Conservation (phyloP, 805 yeast species). For the Saccharomyces paradoxus region DNA sequence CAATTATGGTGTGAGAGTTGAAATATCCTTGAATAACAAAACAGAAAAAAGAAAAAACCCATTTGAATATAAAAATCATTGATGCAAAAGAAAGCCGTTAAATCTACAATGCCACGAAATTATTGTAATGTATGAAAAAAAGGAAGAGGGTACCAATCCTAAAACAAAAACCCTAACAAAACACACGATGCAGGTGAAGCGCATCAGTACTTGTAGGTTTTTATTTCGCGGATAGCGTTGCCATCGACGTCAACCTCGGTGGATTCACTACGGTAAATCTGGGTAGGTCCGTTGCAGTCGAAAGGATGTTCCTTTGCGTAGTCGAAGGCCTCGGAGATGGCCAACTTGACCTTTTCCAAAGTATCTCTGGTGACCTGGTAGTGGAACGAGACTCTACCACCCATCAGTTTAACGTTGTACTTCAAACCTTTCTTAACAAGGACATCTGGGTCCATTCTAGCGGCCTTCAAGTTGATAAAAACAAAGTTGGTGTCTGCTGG, state of each 20-base stretch:
- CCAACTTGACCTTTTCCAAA: constrained; percentile 48
- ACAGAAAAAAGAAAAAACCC: constrained; percentile 3
- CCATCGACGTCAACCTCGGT: constrained; percentile 30
- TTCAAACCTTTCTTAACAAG: constrained; percentile 49
- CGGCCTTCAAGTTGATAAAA: constrained; percentile 51
- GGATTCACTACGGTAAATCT: constrained; percentile 37
- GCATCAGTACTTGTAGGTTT: constrained; percentile 27
- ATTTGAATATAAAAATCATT: constrained; percentile 7
- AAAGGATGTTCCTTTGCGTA: constrained; percentile 48
- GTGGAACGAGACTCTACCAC: constrained; percentile 76
- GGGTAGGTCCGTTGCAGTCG: constrained; percentile 40
- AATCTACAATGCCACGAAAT: constrained; percentile 19
- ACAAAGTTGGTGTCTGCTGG: constrained; percentile 84
- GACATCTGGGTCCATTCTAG: constrained; percentile 48
- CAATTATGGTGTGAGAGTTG: background rate
- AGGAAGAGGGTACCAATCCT: background rate
- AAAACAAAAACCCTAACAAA: background rate
- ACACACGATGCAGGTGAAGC: background rate
- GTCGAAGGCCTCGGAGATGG: constrained; percentile 49
- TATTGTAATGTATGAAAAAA: background rate
- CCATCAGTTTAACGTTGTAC: constrained; percentile 55
- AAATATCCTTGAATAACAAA: background rate
- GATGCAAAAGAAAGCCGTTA: constrained; percentile 8
- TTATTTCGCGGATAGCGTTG: constrained; percentile 25
- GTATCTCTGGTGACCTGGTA: constrained; percentile 52